Evolutionary conservation across 2,329 filamentous ascomycete species (phyloP).

Genomic region (Chrysoporthe cubensis): DNA sequence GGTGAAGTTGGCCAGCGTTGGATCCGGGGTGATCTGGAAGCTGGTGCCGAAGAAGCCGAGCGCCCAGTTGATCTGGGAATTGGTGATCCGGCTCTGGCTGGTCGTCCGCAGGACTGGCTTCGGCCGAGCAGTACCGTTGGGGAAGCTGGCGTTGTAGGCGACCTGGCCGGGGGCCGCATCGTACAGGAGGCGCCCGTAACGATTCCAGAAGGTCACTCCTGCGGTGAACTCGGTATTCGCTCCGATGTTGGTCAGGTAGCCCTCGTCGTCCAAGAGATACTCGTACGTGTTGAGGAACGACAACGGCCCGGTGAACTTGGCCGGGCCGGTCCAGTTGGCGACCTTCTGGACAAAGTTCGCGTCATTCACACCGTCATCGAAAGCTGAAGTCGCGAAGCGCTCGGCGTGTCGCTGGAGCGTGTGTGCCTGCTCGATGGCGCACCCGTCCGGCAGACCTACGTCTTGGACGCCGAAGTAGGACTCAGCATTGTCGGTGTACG

Average conservation of each 20-base stretch:
- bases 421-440: slow-evolving; percentile 59
- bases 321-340: slow-evolving; percentile 45
- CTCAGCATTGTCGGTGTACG: slow-evolving; percentile 51
- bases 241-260: slow-evolving; percentile 49
- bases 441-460: slow-evolving; percentile 54
- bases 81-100: slow-evolving; percentile 56
- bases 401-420: slow-evolving; percentile 59
- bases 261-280: slow-evolving; percentile 43
- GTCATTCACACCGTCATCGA: slow-evolving; percentile 42
- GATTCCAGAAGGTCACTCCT: slow-evolving; percentile 57
- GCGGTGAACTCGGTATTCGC: slow-evolving; percentile 53
- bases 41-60: slow-evolving; percentile 57
- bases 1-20: slow-evolving; percentile 43
- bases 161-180: slow-evolving; percentile 52
- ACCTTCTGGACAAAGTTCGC: slow-evolving; percentile 54
- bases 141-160: slow-evolving; percentile 49
- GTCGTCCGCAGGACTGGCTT: slow-evolving; percentile 59
- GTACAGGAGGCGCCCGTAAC: slow-evolving; percentile 57
- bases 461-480: slow-evolving; percentile 51
- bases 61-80: slow-evolving; percentile 57
- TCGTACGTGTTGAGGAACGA: slow-evolving; percentile 56
- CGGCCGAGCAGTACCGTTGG: slow-evolving; percentile 50
- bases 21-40: slow-evolving; percentile 43
- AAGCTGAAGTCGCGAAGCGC: slow-evolving; percentile 47
- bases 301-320: slow-evolving; percentile 48